phyloP scores from a whole-genome alignment of 192 early-diverging fungal species.

The Coemansia sp. region DNA sequence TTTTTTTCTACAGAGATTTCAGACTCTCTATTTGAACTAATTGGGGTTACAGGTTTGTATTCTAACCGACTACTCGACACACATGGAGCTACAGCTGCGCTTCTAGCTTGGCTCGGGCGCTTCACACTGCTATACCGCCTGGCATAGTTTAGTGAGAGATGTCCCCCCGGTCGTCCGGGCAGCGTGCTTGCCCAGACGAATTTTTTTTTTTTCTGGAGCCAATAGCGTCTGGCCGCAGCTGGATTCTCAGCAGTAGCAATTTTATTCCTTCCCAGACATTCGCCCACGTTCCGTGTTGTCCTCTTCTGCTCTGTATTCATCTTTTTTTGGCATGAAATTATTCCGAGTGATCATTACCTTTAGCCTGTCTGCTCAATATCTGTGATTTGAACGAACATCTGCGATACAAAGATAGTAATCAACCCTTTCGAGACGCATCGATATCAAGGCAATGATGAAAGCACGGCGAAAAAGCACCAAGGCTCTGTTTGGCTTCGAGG shows the following conservation, averaged over 20 bases:
- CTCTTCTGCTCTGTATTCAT: background rate
- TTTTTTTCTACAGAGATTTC: background rate
- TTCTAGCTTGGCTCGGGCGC: background rate
- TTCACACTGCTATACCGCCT: background rate
- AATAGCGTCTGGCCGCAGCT: constrained; percentile 9
- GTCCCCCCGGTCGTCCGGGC: background rate
- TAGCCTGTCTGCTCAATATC: background rate
- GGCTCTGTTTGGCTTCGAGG: constrained; percentile 51
- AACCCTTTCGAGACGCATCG: background rate
- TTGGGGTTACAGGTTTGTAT: constrained; percentile 4
- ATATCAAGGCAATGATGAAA: constrained; percentile 38
- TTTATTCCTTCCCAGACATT: background rate
- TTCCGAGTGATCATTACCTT: background rate
- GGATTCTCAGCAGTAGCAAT: constrained; percentile 7
- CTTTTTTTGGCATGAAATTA: background rate
- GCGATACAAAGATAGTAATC: background rate
- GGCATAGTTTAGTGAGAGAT: background rate
- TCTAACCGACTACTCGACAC: background rate
- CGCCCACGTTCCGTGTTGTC: constrained; percentile 1
- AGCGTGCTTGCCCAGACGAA: background rate
- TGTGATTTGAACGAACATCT: background rate
- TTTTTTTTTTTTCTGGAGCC: background rate
- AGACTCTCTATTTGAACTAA: background rate
- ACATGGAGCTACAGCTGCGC: background rate
- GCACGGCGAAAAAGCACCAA: constrained; percentile 55